Evolutionary conservation across 345 rosid species (phyloP).

Genomic region (Boechera retrofracta): DNA sequence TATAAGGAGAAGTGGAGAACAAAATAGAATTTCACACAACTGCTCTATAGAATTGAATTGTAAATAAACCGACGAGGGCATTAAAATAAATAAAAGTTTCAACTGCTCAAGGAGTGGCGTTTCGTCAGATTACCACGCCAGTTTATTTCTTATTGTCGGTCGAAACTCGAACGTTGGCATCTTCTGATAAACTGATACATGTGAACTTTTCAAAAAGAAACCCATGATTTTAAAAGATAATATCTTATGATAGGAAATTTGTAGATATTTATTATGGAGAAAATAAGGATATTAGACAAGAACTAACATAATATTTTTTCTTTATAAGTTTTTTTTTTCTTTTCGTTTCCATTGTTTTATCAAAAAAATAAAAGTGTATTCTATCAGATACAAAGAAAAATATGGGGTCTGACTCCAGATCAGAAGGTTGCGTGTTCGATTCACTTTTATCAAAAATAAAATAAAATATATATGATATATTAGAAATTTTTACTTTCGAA

Average conservation of each 20-base stretch:
- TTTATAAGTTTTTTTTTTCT: too few relatives aligned
- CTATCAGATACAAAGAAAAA: too few relatives aligned
- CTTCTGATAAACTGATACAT: background rate
- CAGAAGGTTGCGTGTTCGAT: conserved; percentile 99
- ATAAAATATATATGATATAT: too few relatives aligned
- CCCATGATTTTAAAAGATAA: background rate
- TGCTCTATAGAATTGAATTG: conserved; percentile 3
- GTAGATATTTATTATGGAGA: background rate
- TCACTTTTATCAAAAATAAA: conserved; percentile 40
- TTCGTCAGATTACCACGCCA: background rate
- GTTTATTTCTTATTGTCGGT: background rate
- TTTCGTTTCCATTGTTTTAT: too few relatives aligned
- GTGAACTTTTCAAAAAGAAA: background rate
- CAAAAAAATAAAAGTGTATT: too few relatives aligned
- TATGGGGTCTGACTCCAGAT: conserved; percentile 83
- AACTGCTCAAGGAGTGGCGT: conserved; percentile 27
- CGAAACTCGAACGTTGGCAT: background rate
- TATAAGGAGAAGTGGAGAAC: conserved; percentile 5
- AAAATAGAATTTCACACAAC: conserved; percentile 27
- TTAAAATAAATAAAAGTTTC: background rate
- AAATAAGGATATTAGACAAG: too few relatives aligned
- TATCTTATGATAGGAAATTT: too few relatives aligned
- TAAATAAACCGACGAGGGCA: conserved; percentile 7
- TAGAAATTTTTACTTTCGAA: too few relatives aligned
- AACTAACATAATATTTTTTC: too few relatives aligned